A percentile compares a stretch with the other conserved stretches of the same genome.
These are phyloP conservation scores for Schizophyllum amplum DNA, from an alignment of 1,284 basidiomycete species.

Conservation along the genomic window DNA sequence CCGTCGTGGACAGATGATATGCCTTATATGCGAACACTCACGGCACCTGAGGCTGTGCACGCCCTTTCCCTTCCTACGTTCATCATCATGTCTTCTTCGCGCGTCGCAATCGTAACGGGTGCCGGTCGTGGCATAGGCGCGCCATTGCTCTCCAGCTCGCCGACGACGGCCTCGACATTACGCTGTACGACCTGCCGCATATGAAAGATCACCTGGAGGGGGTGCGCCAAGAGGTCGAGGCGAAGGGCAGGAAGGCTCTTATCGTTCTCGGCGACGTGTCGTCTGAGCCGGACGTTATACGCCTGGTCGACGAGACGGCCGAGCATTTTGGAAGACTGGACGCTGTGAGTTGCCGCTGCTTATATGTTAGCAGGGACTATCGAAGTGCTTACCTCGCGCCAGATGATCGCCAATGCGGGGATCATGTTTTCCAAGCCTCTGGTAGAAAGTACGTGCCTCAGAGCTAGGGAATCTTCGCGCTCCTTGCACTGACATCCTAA, in stretches of 20 bases:
- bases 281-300: conserved; percentile 27
- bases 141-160: conserved; percentile 33
- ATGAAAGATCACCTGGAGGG: conserved; percentile 20
- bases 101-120: conserved; percentile 28
- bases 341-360: conserved; percentile 16
- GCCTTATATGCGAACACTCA: not conserved
- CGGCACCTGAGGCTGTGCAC: not conserved
- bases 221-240: conserved; percentile 23
- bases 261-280: conserved; percentile 26
- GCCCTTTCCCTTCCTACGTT: no score
- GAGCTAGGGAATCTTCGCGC: not conserved
- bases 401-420: conserved; percentile 29
- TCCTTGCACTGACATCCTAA: not conserved
- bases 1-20: no score
- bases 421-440: conserved; percentile 10
- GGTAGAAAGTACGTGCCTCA: conserved; percentile 12
- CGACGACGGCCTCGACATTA: conserved; percentile 32
- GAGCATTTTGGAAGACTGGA: conserved; percentile 23
- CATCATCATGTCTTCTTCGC: not conserved
- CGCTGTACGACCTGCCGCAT: conserved; percentile 26
- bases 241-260: conserved; percentile 20
- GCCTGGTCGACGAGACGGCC: conserved; percentile 25
- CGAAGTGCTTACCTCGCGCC: not conserved
- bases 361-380: not conserved
- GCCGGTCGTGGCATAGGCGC: conserved; percentile 33